These are phyloP conservation scores for Myxozyma kluyveri DNA, from an alignment of 805 yeast species.

Conservation along the genomic window DNA sequence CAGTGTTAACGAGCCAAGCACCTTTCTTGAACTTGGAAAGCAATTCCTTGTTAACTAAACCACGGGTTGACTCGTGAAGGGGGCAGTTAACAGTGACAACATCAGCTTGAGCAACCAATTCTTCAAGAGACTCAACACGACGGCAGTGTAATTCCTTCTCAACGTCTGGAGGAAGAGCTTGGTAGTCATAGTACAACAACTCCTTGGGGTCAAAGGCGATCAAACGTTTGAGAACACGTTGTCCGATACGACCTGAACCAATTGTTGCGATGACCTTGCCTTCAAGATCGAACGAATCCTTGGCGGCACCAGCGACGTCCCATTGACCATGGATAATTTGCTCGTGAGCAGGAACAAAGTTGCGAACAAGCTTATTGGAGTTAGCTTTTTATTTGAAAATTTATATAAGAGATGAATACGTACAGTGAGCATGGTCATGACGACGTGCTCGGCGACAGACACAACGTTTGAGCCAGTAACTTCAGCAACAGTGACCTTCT, in stretches of 20 bases:
- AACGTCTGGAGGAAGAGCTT: conserved; percentile 57
- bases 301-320: conserved; percentile 76
- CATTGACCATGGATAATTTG: conserved; percentile 61
- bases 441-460: conserved; percentile 78
- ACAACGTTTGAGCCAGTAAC: conserved; percentile 80
- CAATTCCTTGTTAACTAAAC: conserved; percentile 63
- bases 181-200: conserved; percentile 72
- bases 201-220: conserved; percentile 72
- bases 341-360: conserved; percentile 75
- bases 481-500: conserved; percentile 66
- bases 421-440: conserved; percentile 63
- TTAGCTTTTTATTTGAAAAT: neutral
- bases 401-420: neutral
- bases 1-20: conserved; percentile 72
- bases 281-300: conserved; percentile 71
- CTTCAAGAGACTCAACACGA: conserved; percentile 49
- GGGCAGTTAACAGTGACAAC: conserved; percentile 77
- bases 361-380: conserved; percentile 51
- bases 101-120: conserved; percentile 64
- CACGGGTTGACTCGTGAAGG: conserved; percentile 65
- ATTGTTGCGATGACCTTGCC: conserved; percentile 75
- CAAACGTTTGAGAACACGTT: conserved; percentile 68
- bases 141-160: conserved; percentile 67
- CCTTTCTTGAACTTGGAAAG: conserved; percentile 70
- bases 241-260: conserved; percentile 81